Conservation (phyloP, 345 rosid species). For the Populus alba region DNA sequence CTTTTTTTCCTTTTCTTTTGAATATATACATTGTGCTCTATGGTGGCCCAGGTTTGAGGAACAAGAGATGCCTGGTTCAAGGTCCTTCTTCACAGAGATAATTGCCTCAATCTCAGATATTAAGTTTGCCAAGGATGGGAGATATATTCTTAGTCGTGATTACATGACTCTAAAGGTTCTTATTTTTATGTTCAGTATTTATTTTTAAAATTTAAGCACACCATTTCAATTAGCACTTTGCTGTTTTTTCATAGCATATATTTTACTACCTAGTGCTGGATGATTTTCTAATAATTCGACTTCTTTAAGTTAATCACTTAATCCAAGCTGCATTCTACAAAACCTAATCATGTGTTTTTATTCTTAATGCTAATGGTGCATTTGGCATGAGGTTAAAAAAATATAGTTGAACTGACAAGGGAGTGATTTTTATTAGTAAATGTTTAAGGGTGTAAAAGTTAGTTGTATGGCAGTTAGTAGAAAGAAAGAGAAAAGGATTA, state of each 20-base stretch:
- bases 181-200: background rate
- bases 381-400: background rate
- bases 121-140: conserved; percentile 77
- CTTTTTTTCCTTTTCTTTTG: background rate
- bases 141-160: conserved; percentile 86
- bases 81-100: conserved; percentile 89
- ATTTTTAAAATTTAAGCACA: background rate
- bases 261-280: background rate
- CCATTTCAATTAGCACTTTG: conserved; percentile 1
- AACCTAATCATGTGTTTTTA: background rate
- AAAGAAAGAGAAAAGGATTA: background rate
- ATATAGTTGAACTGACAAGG: background rate
- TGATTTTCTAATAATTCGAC: background rate
- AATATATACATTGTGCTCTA: background rate
- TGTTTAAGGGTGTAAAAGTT: background rate
- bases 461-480: background rate
- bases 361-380: background rate
- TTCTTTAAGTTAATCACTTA: background rate
- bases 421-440: background rate
- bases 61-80: conserved; percentile 68
- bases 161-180: conserved; percentile 94
- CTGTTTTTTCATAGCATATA: background rate
- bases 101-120: conserved; percentile 92
- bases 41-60: conserved; percentile 70
- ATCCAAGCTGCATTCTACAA: background rate